phyloP scores from a whole-genome alignment of 805 yeast species.

The Pichia pseudocactophila region DNA sequence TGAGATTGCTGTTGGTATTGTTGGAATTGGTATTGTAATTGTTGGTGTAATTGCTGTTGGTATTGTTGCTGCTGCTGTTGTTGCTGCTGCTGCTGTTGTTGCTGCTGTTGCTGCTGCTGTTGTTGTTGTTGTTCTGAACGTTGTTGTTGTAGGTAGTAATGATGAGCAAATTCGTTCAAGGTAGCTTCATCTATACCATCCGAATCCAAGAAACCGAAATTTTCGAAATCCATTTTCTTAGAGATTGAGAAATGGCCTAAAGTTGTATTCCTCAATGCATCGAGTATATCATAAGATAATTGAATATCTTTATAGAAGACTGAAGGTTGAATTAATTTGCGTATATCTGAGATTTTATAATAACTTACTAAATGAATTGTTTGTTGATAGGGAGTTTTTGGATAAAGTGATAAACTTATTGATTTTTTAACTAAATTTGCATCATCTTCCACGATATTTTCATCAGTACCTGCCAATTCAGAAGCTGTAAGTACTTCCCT shows the following conservation, averaged over 20 bases:
- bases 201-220: constrained; percentile 18
- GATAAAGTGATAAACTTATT: constrained; percentile 48
- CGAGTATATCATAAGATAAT: constrained; percentile 41
- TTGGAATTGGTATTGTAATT: constrained; percentile 13
- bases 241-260: constrained; percentile 36
- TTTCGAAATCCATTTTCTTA: constrained; percentile 11
- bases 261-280: constrained; percentile 48
- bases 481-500: constrained; percentile 7
- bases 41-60: constrained; percentile 12
- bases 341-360: constrained; percentile 70
- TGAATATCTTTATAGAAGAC: constrained; percentile 40
- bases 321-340: constrained; percentile 49
- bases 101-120: constrained; percentile 13
- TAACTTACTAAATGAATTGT: constrained; percentile 73
- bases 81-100: constrained; percentile 13
- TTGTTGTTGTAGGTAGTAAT: not conserved
- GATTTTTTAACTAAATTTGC: constrained; percentile 62
- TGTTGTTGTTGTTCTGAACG: not conserved
- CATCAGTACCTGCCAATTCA: constrained; percentile 14
- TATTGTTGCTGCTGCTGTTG: constrained; percentile 1
- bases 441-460: not conserved
- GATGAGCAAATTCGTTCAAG: constrained; percentile 4
- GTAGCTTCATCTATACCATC: constrained; percentile 16
- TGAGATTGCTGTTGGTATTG: constrained; percentile 7
- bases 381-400: constrained; percentile 23